These are phyloP conservation scores for Triticum dicoccoides DNA, from an alignment of 176 grass and related monocot genomes.

Conservation along the genomic window DNA sequence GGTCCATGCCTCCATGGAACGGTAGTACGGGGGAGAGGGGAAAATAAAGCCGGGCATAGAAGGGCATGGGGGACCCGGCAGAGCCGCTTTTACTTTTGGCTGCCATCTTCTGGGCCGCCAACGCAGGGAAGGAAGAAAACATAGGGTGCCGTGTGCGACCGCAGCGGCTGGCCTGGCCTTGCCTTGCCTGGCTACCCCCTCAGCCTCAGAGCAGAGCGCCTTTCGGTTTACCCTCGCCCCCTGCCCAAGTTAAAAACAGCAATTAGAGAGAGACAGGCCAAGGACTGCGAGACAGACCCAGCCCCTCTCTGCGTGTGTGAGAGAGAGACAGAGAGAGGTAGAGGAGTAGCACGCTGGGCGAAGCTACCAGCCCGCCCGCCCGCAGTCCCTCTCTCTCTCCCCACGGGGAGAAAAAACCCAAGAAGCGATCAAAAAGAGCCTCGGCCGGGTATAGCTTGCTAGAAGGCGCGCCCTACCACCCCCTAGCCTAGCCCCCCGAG, in stretches of 20 bases:
- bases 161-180: neutral
- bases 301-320: neutral
- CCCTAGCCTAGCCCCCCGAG: slow-evolving; percentile 3
- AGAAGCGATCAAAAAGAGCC: slow-evolving; percentile 45
- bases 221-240: slow-evolving; percentile 36
- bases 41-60: slow-evolving; percentile 33
- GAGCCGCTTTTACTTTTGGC: slow-evolving; percentile 58
- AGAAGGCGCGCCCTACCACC: neutral
- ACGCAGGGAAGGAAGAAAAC: slow-evolving; percentile 9
- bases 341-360: neutral
- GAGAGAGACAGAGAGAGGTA: neutral
- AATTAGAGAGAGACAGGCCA: slow-evolving; percentile 29
- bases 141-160: slow-evolving; percentile 27
- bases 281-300: neutral
- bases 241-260: slow-evolving; percentile 47
- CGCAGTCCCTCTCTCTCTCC: neutral
- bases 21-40: neutral
- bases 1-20: neutral
- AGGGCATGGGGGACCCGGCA: slow-evolving; percentile 36
- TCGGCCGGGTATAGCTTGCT: slow-evolving; percentile 5
- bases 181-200: neutral
- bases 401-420: slow-evolving; percentile 16
- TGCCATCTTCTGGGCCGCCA: slow-evolving; percentile 47
- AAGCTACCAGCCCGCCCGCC: neutral
- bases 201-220: neutral